Percentiles rank a stretch among this genome's conserved stretches.
Conservation (phyloP, 306 rosid genomes). For the Herpetospermum pedunculosum region DNA sequence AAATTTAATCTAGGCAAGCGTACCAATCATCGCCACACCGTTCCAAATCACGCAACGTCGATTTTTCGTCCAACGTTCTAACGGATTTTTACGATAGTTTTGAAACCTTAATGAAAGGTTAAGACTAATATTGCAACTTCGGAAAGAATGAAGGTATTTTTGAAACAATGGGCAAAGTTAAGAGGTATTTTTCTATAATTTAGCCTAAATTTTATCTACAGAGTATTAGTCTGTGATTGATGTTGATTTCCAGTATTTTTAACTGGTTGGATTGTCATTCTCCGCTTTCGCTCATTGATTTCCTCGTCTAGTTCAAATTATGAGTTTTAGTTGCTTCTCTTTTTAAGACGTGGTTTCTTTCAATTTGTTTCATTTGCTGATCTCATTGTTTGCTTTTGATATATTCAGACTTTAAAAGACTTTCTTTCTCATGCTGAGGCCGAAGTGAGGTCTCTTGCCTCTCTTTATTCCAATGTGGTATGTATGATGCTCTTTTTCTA, state of each 20-base stretch:
- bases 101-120: no score
- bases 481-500: neutral
- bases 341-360: neutral
- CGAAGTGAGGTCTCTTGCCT: conserved; percentile 13
- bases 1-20: no score
- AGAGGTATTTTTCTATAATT: no score
- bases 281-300: neutral
- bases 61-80: no score
- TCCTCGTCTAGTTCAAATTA: neutral
- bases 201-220: neutral
- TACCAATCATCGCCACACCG: no score
- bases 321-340: neutral
- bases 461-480: conserved; percentile 18
- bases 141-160: no score
- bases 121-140: no score
- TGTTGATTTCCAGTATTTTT: neutral
- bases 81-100: no score
- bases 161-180: no score
- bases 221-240: neutral
- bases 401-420: conserved; percentile 12
- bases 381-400: neutral
- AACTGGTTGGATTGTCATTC: neutral
- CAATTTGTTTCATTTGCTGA: neutral
- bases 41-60: no score
- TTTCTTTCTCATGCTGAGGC: conserved; percentile 16